Evolutionary conservation across 1,139 yeast species (phyloP).

Genomic region (Lodderomyces oxycetoniae): DNA sequence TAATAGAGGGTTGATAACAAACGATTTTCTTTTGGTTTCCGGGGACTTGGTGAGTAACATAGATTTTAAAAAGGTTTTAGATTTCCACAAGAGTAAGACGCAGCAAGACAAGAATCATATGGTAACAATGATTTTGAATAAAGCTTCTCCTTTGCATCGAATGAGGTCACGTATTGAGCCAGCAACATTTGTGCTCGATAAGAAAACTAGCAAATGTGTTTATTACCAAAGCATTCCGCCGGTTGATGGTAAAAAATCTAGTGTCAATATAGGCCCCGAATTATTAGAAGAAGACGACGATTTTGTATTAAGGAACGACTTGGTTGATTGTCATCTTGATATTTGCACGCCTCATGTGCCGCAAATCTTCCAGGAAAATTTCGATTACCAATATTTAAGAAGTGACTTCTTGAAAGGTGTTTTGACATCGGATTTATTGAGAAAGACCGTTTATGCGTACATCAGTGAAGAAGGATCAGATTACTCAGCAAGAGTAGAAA

Average conservation of each 20-base stretch:
- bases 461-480: slow-evolving; percentile 44
- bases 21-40: slow-evolving; percentile 83
- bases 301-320: slow-evolving; percentile 77
- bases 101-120: slow-evolving; percentile 81
- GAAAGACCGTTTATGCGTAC: slow-evolving; percentile 87
- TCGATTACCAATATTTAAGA: slow-evolving; percentile 85
- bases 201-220: slow-evolving; percentile 67
- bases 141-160: slow-evolving; percentile 82
- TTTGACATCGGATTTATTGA: slow-evolving; percentile 81
- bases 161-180: slow-evolving; percentile 76
- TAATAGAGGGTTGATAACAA: slow-evolving; percentile 79
- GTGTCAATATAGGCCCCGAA: slow-evolving; percentile 79
- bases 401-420: slow-evolving; percentile 89
- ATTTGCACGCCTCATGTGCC: slow-evolving; percentile 95
- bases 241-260: slow-evolving; percentile 22
- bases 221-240: slow-evolving; percentile 76
- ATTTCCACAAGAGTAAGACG: slow-evolving; percentile 67
- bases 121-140: slow-evolving; percentile 86
- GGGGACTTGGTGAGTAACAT: slow-evolving; percentile 95
- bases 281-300: slow-evolving; percentile 68
- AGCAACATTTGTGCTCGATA: slow-evolving; percentile 79
- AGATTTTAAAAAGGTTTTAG: slow-evolving; percentile 69
- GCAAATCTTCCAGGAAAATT: slow-evolving; percentile 90
- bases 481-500: slow-evolving; percentile 91
- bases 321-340: slow-evolving; percentile 94